These are phyloP conservation scores for Hemileccinum impolitum DNA, from an alignment of 768 basidiomycete species.

Conservation along the genomic window DNA sequence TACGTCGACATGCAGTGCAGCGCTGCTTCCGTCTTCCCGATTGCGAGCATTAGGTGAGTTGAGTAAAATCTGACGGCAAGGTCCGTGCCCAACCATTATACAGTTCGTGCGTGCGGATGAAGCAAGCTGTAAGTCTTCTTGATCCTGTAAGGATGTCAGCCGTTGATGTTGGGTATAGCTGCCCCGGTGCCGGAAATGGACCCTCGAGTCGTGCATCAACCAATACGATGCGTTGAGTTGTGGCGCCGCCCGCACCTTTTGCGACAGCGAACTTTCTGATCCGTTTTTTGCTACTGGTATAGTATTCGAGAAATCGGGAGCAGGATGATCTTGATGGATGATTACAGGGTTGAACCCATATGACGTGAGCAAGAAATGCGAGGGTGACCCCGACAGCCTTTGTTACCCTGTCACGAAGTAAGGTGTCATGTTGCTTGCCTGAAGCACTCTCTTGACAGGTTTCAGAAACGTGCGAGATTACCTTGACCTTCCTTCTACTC, in stretches of 20 bases:
- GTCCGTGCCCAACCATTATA: not conserved
- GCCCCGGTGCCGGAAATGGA: constrained; percentile 63
- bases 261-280: constrained; percentile 41
- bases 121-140: constrained; percentile 33
- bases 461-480: constrained; percentile 55
- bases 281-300: constrained; percentile 34
- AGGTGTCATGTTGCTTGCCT: not conserved
- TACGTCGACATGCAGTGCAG: constrained; percentile 58
- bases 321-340: not conserved
- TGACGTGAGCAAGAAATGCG: constrained; percentile 63
- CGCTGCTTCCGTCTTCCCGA: constrained; percentile 44
- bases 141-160: not conserved
- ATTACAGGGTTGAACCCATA: constrained; percentile 53
- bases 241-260: constrained; percentile 64
- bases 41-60: constrained; percentile 35
- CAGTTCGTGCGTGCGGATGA: constrained; percentile 41
- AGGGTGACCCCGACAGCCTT: constrained; percentile 45
- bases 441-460: not conserved
- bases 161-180: constrained; percentile 39
- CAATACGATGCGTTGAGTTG: constrained; percentile 67
- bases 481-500: constrained; percentile 57
- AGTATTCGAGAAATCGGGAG: constrained; percentile 8
- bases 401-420: constrained; percentile 59
- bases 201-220: constrained; percentile 59
- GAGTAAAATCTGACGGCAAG: not conserved